phyloP scores from a whole-genome alignment of 2,329 filamentous ascomycete genomes.

The Diaporthe citrichinensis region DNA sequence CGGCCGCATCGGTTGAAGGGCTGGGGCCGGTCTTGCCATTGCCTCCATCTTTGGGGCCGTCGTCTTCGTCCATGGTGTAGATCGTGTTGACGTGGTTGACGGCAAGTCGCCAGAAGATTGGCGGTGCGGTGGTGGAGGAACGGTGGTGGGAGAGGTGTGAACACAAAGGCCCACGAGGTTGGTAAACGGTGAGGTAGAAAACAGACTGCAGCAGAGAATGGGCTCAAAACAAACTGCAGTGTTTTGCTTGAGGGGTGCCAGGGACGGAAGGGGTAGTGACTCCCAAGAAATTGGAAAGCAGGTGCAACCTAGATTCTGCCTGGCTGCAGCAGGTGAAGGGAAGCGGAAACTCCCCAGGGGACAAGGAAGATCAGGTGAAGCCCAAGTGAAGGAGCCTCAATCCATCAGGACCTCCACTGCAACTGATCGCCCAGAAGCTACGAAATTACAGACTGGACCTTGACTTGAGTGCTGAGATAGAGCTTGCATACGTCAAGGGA shows the following conservation, averaged over 20 bases:
- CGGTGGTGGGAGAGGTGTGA: background rate
- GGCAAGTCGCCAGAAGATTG: background rate
- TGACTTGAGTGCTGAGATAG: background rate
- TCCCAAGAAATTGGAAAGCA: background rate
- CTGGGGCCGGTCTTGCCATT: background rate
- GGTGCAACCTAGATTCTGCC: background rate
- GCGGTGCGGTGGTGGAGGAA: background rate
- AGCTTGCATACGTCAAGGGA: background rate
- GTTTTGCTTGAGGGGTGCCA: background rate
- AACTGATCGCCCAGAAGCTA: background rate
- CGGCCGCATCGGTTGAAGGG: background rate
- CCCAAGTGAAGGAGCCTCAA: background rate
- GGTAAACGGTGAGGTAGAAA: background rate
- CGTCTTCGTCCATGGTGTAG: background rate
- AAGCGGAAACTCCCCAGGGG: background rate
- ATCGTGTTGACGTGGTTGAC: background rate
- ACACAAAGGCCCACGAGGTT: background rate
- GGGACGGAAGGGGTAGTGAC: background rate
- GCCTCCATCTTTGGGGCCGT: background rate
- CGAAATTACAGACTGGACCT: background rate
- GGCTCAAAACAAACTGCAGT: background rate
- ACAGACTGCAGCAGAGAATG: background rate
- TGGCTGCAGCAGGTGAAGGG: background rate
- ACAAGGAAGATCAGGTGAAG: too few relatives aligned
- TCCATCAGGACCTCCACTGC: background rate